Base-by-base conservation (phyloP, 1,284 basidiomycete species). In the Ustilago tritici region DNA sequence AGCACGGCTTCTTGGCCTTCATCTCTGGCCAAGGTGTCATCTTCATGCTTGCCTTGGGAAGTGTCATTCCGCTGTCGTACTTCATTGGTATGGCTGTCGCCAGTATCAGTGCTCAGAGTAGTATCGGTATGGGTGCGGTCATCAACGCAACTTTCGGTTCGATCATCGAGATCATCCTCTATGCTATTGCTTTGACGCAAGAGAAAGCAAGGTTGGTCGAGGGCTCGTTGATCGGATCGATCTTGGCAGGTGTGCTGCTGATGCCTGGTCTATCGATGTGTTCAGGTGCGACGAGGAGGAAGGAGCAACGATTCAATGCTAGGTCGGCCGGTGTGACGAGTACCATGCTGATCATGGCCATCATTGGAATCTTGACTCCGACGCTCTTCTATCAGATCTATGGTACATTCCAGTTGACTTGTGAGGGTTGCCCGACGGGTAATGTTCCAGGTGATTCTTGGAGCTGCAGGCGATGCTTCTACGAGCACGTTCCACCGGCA, bases 1-100 rank as follows among this genome's bases (percentile, higher is more conserved):
- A 84, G 41, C 82, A 85, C 3, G 89, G 89, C 1, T 85, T 97
- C 69, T 88, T 98, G 40, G 88, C 88, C 1, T 86, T 92, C 70
- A 86, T 99, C 61, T 90, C 93, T 3, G 92, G 91, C 2, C 92
- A 92, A 61, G 90, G 89, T 1, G 88, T 95, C 78, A 92, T 99
- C 81, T 99, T 99, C 86, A 82, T 94, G 50, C 87, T 96, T 82
- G 91, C 93, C 78, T 89, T 99, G 38, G 90, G 93, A 19, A 95
- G 93, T 78, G 95, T 99, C 80, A 98, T 99, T 74, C 97, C 97
- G 0, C 89, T 99, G 8, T 95, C 94, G 8, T 99, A 99, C 89
- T 99, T 98, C 88, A 98, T 99, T 83, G 97, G 97, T 28, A 99
- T 99, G 97, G 97, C 97, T 2, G 97, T 99, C 64, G 97, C 97